Evolutionary conservation across 805 yeast genomes (phyloP), one percentile per base, ranked within the genome.

Genomic region (Wickerhamomyces subpelliculosus): DNA sequence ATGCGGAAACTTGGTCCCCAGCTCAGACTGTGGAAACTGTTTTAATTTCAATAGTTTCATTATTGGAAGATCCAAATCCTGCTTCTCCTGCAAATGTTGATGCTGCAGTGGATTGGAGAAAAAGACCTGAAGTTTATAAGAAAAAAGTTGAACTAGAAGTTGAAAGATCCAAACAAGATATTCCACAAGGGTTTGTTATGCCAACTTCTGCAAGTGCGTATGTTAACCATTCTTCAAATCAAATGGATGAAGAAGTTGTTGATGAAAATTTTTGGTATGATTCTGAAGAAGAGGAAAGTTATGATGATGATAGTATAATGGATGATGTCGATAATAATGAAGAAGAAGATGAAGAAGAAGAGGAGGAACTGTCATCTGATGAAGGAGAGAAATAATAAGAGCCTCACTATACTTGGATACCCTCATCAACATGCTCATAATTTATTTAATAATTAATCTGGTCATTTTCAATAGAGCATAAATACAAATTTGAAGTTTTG

Each of bases 71-170:
- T 60, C 97, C 97, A 38, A 90, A 90, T 64, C 81, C 85, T 42
- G 75, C 78, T 43, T 85, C 96, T 1, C 97, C 97, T 7, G 97
- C 97, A 6, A 90, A 90, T 60, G 89, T 90, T 36, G 97, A 90
- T 60, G 97, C 97, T 14, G 84, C 95, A 16, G 87, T 88, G 32
- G 85, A 84, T 51, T 88, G 86, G 75, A 73, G 95, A 53, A 86
- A 84, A 53, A 76, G 83, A 60, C 80, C 81, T 22, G 86, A 80
- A 20, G 79, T 75, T 33, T 90, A 87, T 64, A 75, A 76, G 58
- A 78, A 73, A 52, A 76, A 77, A 55, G 95, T 88, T 5, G 70
- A 75, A 44, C 75, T 80, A 52, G 95, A 87, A 52, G 96, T 88
- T 23, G 87, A 81, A 56, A 70, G 83, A 51, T 83, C 95, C 29